These are phyloP conservation scores for Euphorbia corollata DNA, from an alignment of 441 rosid genomes.

Conservation along the genomic window DNA sequence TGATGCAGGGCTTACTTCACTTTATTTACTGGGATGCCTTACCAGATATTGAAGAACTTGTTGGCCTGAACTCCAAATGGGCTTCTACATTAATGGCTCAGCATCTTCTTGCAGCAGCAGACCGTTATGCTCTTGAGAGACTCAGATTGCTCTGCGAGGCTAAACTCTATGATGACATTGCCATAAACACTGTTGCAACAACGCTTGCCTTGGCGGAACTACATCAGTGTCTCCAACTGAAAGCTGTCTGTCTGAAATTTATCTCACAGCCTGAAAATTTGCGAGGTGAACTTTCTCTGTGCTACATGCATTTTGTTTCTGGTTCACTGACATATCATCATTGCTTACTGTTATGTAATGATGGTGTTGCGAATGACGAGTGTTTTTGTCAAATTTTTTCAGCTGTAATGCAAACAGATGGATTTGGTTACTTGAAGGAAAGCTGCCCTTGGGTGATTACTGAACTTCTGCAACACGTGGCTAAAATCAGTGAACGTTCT, in stretches of 20 bases:
- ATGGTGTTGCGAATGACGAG: background rate
- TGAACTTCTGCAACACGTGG: slow-evolving; percentile 31
- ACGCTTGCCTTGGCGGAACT: slow-evolving; percentile 91
- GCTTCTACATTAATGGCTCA: slow-evolving; percentile 75
- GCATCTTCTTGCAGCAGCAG: slow-evolving; percentile 91
- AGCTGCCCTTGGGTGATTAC: slow-evolving; percentile 70
- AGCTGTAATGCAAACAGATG: slow-evolving; percentile 95
- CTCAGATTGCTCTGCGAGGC: slow-evolving; percentile 73
- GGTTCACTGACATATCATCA: background rate
- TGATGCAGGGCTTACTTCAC: slow-evolving; percentile 65
- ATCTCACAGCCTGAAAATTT: slow-evolving; percentile 66
- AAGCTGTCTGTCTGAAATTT: slow-evolving; percentile 69
- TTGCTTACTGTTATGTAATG: background rate
- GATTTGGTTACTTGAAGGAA: slow-evolving; percentile 65
- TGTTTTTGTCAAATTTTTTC: slow-evolving; percentile 20
- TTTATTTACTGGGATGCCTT: slow-evolving; percentile 80
- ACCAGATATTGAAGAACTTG: slow-evolving; percentile 64
- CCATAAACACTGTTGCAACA: slow-evolving; percentile 80
- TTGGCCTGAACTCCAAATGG: slow-evolving; percentile 57
- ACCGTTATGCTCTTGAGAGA: slow-evolving; percentile 79
- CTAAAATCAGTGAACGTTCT: slow-evolving; percentile 37
- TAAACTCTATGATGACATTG: slow-evolving; percentile 64
- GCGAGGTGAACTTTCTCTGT: slow-evolving; percentile 38
- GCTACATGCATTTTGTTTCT: background rate
- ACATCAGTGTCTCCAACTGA: slow-evolving; percentile 71